Base-by-base conservation (phyloP, 495 filamentous ascomycete species). In the Sabuloglossum arenarium region DNA sequence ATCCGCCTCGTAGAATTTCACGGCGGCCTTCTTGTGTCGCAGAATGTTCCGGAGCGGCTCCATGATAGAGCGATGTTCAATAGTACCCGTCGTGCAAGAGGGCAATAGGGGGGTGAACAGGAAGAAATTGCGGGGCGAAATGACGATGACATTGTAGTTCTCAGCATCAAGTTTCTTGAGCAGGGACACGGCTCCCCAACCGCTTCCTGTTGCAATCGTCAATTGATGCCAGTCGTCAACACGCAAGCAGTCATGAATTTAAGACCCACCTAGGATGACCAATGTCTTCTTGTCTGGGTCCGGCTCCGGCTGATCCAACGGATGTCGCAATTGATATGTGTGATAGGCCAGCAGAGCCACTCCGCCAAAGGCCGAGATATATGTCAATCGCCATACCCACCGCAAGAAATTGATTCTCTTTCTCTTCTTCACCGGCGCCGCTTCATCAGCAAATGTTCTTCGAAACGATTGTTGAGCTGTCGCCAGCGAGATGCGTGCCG, bases 1-100 rank as follows among this genome's bases (percentile, higher is more conserved):
- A 63, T 97, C 90, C 62, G 93, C 91, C 77, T 99, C 93, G 78
- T 93, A 97, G 75, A 84, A 99, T 67, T 88, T 86, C 64, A 94
- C 91, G 51, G 79, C 75, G 51, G 84, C 84, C 68, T 86, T 84
- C 77, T 96, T 96, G 69, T 88, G 84, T 60, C 89, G 82, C 32
- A 93, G 73, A 67, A 99, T 91, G 67, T 90, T 91, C 59, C 91
- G 84, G 59, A 99, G 79, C 28, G 91, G 91, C 74, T 99, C 91
- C 89, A 99, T 97, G 69, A 99, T 97, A 59, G 88, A 94, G 65
- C 93, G 86, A 74, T 96, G 93, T 73, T 99, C 93, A 65, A 99
- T 90, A 61, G 85, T 82, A 67, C 93, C 91, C 53, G 87, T 95
- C 25, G 91, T 96, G 71, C 93, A 97, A 66, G 88, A 94, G 54